Base-by-base conservation (phyloP, 768 basidiomycete species). In the Lentinus brumalis region DNA sequence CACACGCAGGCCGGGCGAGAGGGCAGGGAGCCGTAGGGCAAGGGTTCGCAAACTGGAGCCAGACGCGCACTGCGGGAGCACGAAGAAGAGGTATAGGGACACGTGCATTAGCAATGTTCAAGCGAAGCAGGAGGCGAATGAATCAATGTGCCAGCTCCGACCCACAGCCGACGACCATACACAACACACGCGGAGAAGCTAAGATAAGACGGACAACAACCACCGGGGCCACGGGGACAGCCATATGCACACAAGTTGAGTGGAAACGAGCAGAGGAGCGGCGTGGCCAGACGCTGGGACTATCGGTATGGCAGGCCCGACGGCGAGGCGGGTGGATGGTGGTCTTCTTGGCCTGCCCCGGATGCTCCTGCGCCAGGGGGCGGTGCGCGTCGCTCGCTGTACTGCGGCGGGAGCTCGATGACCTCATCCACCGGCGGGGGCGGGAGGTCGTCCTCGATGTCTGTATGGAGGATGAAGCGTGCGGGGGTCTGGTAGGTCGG, bases 351-450 rank as follows among this genome's bases (percentile, higher is more conserved):
- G 21, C 21, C 21, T 26, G 21, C 21, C 21, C 21, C 21, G 21
- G 21, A 26, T 26, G 21, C 21, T 26, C 21, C 21, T 26, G 21
- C 21, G 21, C 21, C 21, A 26, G 21, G 21, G 21, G 21, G 21
- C 21, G 21, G 21, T 26, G 66, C 73, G 26, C 79, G 79, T 40
- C 81, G 75, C 60, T 83, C 86, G 18, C 80, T 78, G 67, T 91
- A 91, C 69, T 84, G 84, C 16, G 89, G 89, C 32, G 89, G 89
- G 18, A 90, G 78, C 72, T 91, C 89, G 4, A 90, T 78, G n/a
- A 88, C 73, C 4, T 79, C 87, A 26, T 26, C 21, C 21, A 60
- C 15, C 81, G 73, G 18, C 35, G 75, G 79, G 52, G 76, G 76
- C 10, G 82, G 75, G 10, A 76, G 35, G 12, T 67, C 72, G 64